Base-by-base conservation (phyloP, 805 yeast species). In the Metschnikowia gruessii region DNA sequence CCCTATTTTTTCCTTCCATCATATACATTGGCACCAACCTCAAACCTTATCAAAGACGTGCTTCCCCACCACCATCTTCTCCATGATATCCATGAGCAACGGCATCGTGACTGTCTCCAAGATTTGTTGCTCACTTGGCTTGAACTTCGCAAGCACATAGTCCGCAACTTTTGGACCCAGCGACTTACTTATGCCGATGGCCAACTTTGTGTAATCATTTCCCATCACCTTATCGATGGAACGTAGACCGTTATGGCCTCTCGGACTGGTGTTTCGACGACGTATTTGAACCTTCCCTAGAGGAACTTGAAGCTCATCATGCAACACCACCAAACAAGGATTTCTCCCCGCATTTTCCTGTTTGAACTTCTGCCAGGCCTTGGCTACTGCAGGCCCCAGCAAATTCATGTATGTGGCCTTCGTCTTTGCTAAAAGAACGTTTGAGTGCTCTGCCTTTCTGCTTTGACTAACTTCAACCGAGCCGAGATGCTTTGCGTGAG, bases 201-300 rank as follows among this genome's bases (percentile, higher is more conserved):
- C 79, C 12, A 90, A 59, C 42, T 87, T 79, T n/a, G 79, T 73
- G 58, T 83, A 87, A 15, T 70, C 72, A 30, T 72, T 69, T 0
- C 83, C 83, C 31, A 76, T 61, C 18, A 48, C 35, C 6, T 62
- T 53, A 37, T 75, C 76, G 3, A 91, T 75, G 34, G 85, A 79
- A 50, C 76, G 75, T 22, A 91, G 69, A 0, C 97, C 97, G 59
- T 88, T 89, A 58, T 91, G 98, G 0, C 96, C 97, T 37, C 94
- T 70, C 13, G 82, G 74, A 36, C 87, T 78, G 0, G 84, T 72
- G 1, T 80, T 77, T 12, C 81, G 82, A 15, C 67, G 69, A 39
- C 92, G 71, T 1, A 85, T 61, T 56, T 85, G 85, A 17, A 82
- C 69, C 43, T 79, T 77, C 0, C 97, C 97, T 3, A 82, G 53